These are phyloP conservation scores for Chrysanthemum makinoi DNA, from an alignment of 129 eudicot species.

Conservation along the genomic window DNA sequence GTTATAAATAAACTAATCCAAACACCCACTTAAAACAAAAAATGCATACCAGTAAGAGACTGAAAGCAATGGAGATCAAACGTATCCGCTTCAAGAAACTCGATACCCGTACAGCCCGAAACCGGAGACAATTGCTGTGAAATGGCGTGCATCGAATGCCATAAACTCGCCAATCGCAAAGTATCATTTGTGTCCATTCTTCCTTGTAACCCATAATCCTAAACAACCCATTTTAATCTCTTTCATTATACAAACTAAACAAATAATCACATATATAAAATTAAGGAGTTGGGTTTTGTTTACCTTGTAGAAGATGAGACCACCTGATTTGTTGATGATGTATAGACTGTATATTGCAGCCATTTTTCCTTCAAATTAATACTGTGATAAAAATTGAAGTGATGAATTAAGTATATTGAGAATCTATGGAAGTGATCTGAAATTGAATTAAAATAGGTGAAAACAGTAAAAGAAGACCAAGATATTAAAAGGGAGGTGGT, in stretches of 20 bases:
- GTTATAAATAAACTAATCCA: too few relatives aligned
- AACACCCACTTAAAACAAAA: neutral
- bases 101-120: slow-evolving; percentile 73
- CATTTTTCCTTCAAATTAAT: slow-evolving; percentile 29
- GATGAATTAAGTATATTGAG: too few relatives aligned
- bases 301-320: slow-evolving; percentile 97
- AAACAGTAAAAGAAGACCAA: too few relatives aligned
- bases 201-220: slow-evolving; percentile 96
- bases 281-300: slow-evolving; percentile 9
- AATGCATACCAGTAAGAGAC: slow-evolving; percentile 82
- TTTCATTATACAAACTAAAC: slow-evolving; percentile 1
- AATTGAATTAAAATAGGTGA: too few relatives aligned
- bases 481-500: too few relatives aligned
- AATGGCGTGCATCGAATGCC: slow-evolving; percentile 99
- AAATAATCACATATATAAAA: neutral
- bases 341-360: slow-evolving; percentile 91
- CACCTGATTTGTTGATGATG: slow-evolving; percentile 96
- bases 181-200: slow-evolving; percentile 97
- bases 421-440: too few relatives aligned
- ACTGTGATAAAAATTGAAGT: neutral
- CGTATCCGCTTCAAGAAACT: slow-evolving; percentile 88
- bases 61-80: slow-evolving; percentile 98
- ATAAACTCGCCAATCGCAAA: slow-evolving; percentile 82
- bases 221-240: neutral
- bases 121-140: slow-evolving; percentile 95